Evolutionary conservation across 805 yeast species (phyloP).

Genomic region (Metschnikowia colocasiae): DNA sequence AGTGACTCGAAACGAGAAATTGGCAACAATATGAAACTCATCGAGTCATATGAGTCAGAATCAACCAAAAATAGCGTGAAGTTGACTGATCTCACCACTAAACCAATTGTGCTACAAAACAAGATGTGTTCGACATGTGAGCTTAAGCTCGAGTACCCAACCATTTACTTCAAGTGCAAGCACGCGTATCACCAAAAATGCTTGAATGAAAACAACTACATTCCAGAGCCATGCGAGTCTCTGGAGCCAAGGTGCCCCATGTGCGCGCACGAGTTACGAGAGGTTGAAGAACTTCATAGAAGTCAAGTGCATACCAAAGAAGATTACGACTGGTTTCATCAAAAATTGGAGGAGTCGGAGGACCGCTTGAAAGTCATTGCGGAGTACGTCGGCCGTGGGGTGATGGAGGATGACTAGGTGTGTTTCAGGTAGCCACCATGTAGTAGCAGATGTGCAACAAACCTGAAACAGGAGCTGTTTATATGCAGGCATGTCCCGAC

Average conservation of each 20-base stretch:
- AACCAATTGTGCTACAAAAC: constrained; percentile 55
- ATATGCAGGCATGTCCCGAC: neutral
- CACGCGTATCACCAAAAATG: constrained; percentile 88
- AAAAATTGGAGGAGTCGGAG: constrained; percentile 47
- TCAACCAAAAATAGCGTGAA: constrained; percentile 51
- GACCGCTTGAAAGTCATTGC: constrained; percentile 73
- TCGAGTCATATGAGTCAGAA: constrained; percentile 65
- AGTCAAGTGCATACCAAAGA: constrained; percentile 62
- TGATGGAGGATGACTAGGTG: constrained; percentile 47
- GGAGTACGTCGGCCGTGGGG: constrained; percentile 87
- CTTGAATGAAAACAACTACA: constrained; percentile 46
- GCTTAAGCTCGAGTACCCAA: constrained; percentile 66
- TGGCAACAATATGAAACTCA: constrained; percentile 60
- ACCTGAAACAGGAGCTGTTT: constrained; percentile 8
- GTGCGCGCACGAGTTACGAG: constrained; percentile 70
- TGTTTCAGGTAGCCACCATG: neutral
- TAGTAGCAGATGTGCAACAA: constrained; percentile 16
- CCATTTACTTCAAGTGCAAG: constrained; percentile 77
- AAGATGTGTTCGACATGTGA: constrained; percentile 65
- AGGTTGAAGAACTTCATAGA: constrained; percentile 52
- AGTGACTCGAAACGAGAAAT: constrained; percentile 61
- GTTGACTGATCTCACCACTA: constrained; percentile 46
- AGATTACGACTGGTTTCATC: constrained; percentile 59
- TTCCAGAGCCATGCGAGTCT: constrained; percentile 15
- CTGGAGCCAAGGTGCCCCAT: constrained; percentile 54